Base-by-base conservation (phyloP, 2,329 filamentous ascomycete genomes). In the Penicillium griseofulvum region DNA sequence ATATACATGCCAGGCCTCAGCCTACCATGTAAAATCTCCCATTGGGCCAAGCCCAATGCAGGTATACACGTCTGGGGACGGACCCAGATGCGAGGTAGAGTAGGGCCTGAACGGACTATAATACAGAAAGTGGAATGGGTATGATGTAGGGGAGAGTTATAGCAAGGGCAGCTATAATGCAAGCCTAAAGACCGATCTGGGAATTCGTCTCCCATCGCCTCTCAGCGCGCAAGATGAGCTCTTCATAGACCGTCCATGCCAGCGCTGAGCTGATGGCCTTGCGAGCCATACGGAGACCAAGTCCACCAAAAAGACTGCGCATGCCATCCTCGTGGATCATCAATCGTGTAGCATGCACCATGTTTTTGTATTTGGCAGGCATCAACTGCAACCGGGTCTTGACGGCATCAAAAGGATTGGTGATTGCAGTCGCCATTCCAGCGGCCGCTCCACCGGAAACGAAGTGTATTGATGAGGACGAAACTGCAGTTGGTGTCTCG, bases 221-320 rank as follows among this genome's bases (percentile, higher is more conserved):
- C 71, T 87, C 85, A 1, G 88, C 88, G 64, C 89, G 82, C 57
- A 92, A 80, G 59, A 97, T 88, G 65, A 97, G 74, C 73, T 97
- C 93, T 76, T 99, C 94, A 69, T 99, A 99, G 38, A 97, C 81
- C 10, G 93, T 97, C 94, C 94, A 99, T 8, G 93, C 93, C 63
- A 97, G 80, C n/a, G 94, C 94, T 49, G 89, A 93, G 73, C 92
- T 97, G 42, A 97, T 76, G 5, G 91, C 93, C 74, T 99, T 99
- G 64, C 94, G 83, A 43, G 87, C 89, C 81, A 97, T 96, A 54
- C 94, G 83, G 63, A 99, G 78, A 1, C 84, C 90, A 53, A 99
- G 74, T 1, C 94, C 94, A 71, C 94, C 89, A 74, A 94, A 92
- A 55, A 99, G 80, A 57, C 89, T 89, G 51, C 87, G 82, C 19